phyloP scores from a whole-genome alignment of 2,329 filamentous ascomycete species.

The Monosporascus sp. region DNA sequence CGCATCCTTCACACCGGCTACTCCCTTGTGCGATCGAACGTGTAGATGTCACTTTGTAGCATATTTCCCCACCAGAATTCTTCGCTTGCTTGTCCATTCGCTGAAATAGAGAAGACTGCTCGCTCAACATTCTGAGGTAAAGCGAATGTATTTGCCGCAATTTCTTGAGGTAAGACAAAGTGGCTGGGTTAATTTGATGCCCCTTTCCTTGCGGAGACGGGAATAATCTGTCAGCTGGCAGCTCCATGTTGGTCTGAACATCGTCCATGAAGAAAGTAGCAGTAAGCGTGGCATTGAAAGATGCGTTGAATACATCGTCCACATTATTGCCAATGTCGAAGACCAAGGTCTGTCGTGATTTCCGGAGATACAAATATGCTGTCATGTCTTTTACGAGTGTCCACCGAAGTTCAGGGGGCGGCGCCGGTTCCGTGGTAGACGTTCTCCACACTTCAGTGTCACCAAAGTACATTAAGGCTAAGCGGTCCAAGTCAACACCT shows the following conservation, averaged over 20 bases:
- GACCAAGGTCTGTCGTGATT: conserved; percentile 54
- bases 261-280: conserved; percentile 49
- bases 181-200: conserved; percentile 49
- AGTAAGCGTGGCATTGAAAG: conserved; percentile 57
- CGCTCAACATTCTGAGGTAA: conserved; percentile 60
- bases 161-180: conserved; percentile 59
- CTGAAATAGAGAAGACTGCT: conserved; percentile 66
- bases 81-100: conserved; percentile 67
- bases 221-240: conserved; percentile 60
- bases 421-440: conserved; percentile 62
- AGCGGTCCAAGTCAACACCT: conserved; percentile 59
- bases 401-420: conserved; percentile 52
- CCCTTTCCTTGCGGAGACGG: conserved; percentile 52
- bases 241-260: conserved; percentile 33
- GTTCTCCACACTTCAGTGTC: conserved; percentile 63
- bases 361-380: conserved; percentile 53
- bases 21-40: conserved; percentile 51
- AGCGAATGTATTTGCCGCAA: conserved; percentile 49
- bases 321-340: conserved; percentile 63
- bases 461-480: conserved; percentile 58
- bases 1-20: conserved; percentile 52
- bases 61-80: conserved; percentile 84
- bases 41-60: conserved; percentile 50
- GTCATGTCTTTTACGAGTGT: conserved; percentile 64
- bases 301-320: conserved; percentile 53